A percentile compares a stretch with the other conserved stretches of the same genome.
phyloP scores from a whole-genome alignment of 495 filamentous ascomycete species.

The Filosporella fistucella region DNA sequence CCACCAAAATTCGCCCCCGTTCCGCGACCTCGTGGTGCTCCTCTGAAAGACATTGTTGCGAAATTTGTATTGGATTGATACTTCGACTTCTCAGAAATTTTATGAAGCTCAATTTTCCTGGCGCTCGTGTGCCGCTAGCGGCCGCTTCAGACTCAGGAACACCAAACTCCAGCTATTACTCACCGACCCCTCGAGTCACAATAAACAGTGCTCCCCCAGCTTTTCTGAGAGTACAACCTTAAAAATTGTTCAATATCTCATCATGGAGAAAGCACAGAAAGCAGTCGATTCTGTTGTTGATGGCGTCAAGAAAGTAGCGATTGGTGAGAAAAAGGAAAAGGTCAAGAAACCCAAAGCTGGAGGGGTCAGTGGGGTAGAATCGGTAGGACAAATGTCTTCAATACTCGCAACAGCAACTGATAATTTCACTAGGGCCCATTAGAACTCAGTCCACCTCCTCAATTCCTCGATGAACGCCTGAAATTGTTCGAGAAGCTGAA shows the following conservation, averaged over 20 bases:
- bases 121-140: no score
- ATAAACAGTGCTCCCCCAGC: neutral
- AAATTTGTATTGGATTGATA: neutral
- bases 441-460: slow-evolving; percentile 63
- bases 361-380: slow-evolving; percentile 28
- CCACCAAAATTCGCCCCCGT: slow-evolving; percentile 32
- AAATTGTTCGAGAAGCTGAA: slow-evolving; percentile 84
- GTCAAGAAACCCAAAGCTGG: slow-evolving; percentile 44
- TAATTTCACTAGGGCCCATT: slow-evolving; percentile 25
- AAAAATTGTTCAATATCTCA: neutral
- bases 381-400: slow-evolving; percentile 15
- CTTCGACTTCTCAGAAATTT: neutral
- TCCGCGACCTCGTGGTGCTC: slow-evolving; percentile 25
- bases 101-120: no score
- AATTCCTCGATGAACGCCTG: slow-evolving; percentile 80
- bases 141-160: neutral
- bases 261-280: slow-evolving; percentile 26
- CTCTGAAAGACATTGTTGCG: slow-evolving; percentile 26
- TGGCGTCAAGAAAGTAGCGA: slow-evolving; percentile 42
- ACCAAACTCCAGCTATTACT: neutral
- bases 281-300: slow-evolving; percentile 32
- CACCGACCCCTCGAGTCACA: neutral
- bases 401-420: neutral
- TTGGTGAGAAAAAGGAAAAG: slow-evolving; percentile 39
- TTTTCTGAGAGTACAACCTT: slow-evolving; percentile 4